Base-by-base conservation (phyloP, 441 rosid species). In the Macaranga tanarius region DNA sequence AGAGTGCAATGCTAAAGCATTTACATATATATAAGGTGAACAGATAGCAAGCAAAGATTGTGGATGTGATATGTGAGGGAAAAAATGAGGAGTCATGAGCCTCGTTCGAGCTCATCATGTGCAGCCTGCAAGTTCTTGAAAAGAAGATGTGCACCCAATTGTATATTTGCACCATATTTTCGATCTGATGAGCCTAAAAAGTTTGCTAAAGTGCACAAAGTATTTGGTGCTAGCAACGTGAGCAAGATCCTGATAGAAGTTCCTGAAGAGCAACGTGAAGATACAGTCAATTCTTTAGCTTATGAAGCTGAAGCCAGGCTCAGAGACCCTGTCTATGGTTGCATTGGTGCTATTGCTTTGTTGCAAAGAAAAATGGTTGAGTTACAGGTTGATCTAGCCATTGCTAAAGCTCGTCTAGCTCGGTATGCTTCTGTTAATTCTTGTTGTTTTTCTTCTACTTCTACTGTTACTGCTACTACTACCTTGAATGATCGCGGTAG, bases 291-390 rank as follows among this genome's bases (percentile, higher is more conserved):
- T 70, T 92, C 98, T 0, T 81, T 93, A 63, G 95, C 89, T 1
- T 93, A 87, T 5, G 98, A 93, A 71, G 98, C 98, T 2, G 98
- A 92, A 76, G 97, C 88, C 5, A 85, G 98, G 86, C 92, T 93
- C 6, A 77, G 75, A 75, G 97, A 93, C 73, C 98, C 98, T 31
- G 92, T 93, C 73, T 90, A 90, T 19, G 98, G 98, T 22, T 93
- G 98, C 82, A 93, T 92, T 76, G 98, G 98, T 40, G 95, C 97
- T 58, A 90, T 93, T 38, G 93, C 95, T 69, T 61, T 87, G 79
- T 75, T 90, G 55, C 95, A 94, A 71, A 83, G 82, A 70, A 88
- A 80, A 80, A 94, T 86, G 95, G 74, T 84, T 1, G 90, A 94
- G 88, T 90, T 90, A 16, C 95, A 92, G 73, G 81, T 90, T 26